Base-by-base conservation (phyloP, 2,329 filamentous ascomycete species). In the Hymenoscyphus infarciens region DNA sequence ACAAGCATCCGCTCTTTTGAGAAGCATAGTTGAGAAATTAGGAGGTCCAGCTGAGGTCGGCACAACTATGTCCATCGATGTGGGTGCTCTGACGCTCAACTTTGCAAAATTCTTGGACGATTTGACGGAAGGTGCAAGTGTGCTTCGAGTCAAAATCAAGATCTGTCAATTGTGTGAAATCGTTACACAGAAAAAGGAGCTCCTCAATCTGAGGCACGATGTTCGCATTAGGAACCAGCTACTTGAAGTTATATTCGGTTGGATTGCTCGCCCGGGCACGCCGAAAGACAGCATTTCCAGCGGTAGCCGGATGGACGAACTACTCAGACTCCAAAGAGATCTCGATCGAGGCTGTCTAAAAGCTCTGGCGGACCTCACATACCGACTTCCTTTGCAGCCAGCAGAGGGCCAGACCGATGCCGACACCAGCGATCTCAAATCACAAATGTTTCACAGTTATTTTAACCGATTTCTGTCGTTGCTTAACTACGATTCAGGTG, bases 381-480 rank as follows among this genome's bases (percentile, higher is more conserved):
- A 85, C 71, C 83, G 87, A 11, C 77, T 90, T 4, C 87, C 87
- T 16, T 76, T 90, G 15, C 87, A 89, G 67, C 85, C 87, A 1
- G 81, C 82, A 1, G 87, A 89, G 59, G 84, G 83, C 5, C 85
- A 87, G 67, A 85, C 81, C 13, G 87, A 90, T 74, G 86, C 84
- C 1, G 84, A 86, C 54, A 86, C 84, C 60, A 88, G 85, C 67
- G 87, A 89, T 73, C 79, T 87, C 59, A 89, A 89, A 71, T 87
- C 85, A 0, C 84, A 89, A 69, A 86, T 89, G 82, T 90, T 90
- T 70, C 85, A 88, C 65, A 85, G 83, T 6, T 90, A 90, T 72
- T 89, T 90, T 75, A 89, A 87, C 65, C 80, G 86, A 7, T 89
- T 90, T 69, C 77, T 90, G 22, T 87, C 85, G 0, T 76, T 90